Conservation (phyloP, 768 basidiomycete genomes). For the Mycena filopes region DNA sequence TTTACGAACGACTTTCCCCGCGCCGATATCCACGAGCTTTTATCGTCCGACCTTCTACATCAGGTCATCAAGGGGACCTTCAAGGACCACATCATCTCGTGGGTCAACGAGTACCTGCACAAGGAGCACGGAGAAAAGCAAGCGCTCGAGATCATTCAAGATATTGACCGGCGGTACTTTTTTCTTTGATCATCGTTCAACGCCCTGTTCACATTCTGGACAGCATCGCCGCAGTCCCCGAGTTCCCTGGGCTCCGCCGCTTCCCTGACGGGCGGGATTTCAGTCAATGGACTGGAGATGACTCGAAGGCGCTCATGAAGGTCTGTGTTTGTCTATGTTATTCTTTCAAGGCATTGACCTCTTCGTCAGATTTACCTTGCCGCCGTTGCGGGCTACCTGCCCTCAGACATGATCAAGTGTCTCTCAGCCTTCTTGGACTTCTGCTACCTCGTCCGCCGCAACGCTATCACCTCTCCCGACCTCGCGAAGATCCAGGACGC, state of each 20-base stretch:
- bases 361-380: conserved; percentile 39
- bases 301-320: conserved; percentile 48
- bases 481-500: conserved; percentile 27
- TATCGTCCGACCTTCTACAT: too few species aligned
- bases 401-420: too few species aligned
- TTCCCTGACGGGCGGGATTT: conserved; percentile 41
- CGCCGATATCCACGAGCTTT: conserved; percentile 24
- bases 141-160: conserved; percentile 33
- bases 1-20: conserved; percentile 36
- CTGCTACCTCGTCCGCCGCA: too few species aligned
- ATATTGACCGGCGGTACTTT: conserved; percentile 38
- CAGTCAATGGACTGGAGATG: conserved; percentile 46
- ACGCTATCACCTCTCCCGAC: conserved; percentile 28
- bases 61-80: too few species aligned
- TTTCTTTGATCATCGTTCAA: too few species aligned
- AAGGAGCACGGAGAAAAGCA: conserved; percentile 4
- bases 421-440: too few species aligned
- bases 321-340: conserved; percentile 21
- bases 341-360: neutral
- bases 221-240: conserved; percentile 29
- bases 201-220: too few species aligned
- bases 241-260: too few species aligned
- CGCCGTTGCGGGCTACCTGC: too few species aligned
- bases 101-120: too few species aligned
- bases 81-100: too few species aligned